These are phyloP conservation scores for Hebeloma cylindrosporum DNA, from an alignment of 768 basidiomycete genomes.

Conservation along the genomic window DNA sequence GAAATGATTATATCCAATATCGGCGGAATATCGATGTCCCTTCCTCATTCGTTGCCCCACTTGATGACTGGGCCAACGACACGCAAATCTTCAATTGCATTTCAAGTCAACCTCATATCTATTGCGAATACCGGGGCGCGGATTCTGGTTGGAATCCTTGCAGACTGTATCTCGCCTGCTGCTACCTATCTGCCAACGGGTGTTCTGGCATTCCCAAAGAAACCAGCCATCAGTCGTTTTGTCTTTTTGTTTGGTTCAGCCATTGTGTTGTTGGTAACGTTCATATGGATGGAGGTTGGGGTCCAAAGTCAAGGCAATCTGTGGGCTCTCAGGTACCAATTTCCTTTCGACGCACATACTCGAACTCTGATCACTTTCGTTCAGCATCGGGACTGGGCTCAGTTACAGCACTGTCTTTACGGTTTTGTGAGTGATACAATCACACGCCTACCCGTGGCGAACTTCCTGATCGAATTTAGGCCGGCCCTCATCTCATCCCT, in stretches of 20 bases:
- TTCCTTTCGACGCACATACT: not conserved
- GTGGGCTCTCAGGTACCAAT: conserved; percentile 68
- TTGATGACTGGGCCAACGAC: conserved; percentile 31
- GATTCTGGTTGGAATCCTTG: conserved; percentile 64
- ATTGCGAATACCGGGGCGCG: conserved; percentile 72
- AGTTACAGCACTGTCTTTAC: conserved; percentile 74
- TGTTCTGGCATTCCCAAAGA: conserved; percentile 37
- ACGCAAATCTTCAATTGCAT: conserved; percentile 48
- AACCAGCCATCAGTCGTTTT: conserved; percentile 60
- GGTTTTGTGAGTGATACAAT: conserved; percentile 53
- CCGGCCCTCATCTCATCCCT: conserved; percentile 70
- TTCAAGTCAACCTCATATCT: conserved; percentile 71
- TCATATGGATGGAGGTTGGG: conserved; percentile 53
- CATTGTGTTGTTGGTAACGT: conserved; percentile 48
- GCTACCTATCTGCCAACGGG: conserved; percentile 43
- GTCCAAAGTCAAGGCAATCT: conserved; percentile 49
- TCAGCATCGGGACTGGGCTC: conserved; percentile 62
- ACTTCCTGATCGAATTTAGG: conserved; percentile 32
- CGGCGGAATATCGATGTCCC: conserved; percentile 69
- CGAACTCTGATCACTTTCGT: conserved; percentile 2
- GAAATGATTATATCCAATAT: conserved; percentile 87
- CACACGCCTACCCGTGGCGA: conserved; percentile 1
- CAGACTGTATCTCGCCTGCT: conserved; percentile 71
- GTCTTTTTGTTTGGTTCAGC: conserved; percentile 56
- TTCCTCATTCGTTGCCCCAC: conserved; percentile 36